Conservation (phyloP, 2,329 filamentous ascomycete genomes). For the Bimuria novae-zelandiae region DNA sequence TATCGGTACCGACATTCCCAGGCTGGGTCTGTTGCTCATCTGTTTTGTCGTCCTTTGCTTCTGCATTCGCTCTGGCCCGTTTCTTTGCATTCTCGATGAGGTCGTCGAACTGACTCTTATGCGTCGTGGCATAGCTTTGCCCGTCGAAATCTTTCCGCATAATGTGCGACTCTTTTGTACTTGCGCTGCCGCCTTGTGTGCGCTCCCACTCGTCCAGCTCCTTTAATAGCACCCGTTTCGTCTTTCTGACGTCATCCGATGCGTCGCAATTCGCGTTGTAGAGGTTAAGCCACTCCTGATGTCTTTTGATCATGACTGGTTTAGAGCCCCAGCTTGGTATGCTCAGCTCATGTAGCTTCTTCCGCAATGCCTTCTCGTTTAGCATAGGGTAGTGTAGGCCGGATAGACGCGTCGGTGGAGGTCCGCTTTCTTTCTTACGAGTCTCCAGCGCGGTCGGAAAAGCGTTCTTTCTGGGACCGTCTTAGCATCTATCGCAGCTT, state of each 20-base stretch:
- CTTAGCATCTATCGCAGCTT: background rate
- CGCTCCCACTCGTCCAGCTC: constrained; percentile 88
- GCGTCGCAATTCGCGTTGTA: constrained; percentile 98
- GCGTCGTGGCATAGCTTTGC: constrained; percentile 71
- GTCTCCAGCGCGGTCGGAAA: constrained; percentile 28
- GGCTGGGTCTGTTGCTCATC: background rate
- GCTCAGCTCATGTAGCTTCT: constrained; percentile 80
- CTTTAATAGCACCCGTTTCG: constrained; percentile 70
- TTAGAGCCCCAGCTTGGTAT: constrained; percentile 73
- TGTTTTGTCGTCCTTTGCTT: constrained; percentile 18
- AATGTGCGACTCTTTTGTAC: constrained; percentile 53
- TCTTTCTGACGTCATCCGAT: constrained; percentile 63
- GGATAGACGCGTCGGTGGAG: constrained; percentile 58
- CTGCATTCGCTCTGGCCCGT: constrained; percentile 44
- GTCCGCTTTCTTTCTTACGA: constrained; percentile 47
- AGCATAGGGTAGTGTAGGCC: constrained; percentile 84
- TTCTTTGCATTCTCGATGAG: constrained; percentile 76
- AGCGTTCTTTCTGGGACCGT: constrained; percentile 20
- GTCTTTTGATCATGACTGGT: constrained; percentile 73
- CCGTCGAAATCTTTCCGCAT: constrained; percentile 91
- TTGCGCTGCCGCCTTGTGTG: constrained; percentile 68
- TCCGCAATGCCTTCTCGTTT: constrained; percentile 77
- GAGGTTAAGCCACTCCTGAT: constrained; percentile 91
- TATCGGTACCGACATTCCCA: background rate
- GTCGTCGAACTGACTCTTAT: constrained; percentile 76